These are phyloP conservation scores for Aureobasidium sp. DNA, from an alignment of 2,329 filamentous ascomycete genomes.

Conservation along the genomic window DNA sequence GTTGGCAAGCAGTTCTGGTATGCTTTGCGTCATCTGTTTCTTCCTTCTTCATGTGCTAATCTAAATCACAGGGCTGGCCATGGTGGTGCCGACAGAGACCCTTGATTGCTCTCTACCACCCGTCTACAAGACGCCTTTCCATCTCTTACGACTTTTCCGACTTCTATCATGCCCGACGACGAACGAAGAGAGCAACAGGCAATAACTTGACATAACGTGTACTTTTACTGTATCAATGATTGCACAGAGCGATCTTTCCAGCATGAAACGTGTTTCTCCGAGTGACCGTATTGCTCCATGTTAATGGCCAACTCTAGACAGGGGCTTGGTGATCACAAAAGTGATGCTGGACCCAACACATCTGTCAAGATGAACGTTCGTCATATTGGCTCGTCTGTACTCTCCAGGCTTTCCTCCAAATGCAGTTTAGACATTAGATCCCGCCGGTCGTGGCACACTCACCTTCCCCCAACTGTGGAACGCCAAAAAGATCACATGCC, in stretches of 20 bases:
- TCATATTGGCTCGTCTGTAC: background rate
- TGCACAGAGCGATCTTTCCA: background rate
- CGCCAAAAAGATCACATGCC: background rate
- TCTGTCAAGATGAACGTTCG: background rate
- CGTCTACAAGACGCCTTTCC: background rate
- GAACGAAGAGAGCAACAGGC: background rate
- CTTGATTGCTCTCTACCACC: background rate
- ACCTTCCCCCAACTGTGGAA: background rate
- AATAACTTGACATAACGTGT: background rate
- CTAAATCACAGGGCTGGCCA: constrained; percentile 4
- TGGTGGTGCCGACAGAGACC: constrained; percentile 10
- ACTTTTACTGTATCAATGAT: constrained; percentile 2
- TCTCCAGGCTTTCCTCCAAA: no score
- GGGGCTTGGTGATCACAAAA: background rate
- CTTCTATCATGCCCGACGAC: background rate
- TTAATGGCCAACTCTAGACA: background rate
- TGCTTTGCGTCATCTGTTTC: background rate
- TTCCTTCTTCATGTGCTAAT: background rate
- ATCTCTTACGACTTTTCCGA: constrained; percentile 2
- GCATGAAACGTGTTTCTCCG: no score
- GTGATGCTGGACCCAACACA: background rate
- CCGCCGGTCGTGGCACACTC: no score
- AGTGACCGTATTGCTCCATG: background rate
- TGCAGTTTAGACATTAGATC: background rate
- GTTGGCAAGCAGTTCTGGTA: constrained; percentile 31